Evolutionary conservation across 768 basidiomycete genomes (phyloP).

Genomic region (Podaxis mareebaensis): DNA sequence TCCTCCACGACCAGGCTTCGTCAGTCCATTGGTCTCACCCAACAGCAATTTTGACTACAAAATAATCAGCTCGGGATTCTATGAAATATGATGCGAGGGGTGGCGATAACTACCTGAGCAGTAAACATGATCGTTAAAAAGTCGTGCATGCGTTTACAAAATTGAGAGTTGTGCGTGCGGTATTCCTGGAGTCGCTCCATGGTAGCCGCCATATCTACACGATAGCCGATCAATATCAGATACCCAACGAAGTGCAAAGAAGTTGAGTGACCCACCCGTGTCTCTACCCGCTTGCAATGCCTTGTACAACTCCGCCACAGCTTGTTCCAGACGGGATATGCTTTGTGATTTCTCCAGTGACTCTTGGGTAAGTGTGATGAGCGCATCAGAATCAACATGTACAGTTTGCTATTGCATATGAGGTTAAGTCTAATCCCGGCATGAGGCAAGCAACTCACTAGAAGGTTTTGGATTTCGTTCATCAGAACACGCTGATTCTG

Average conservation of each 20-base stretch:
- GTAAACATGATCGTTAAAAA: conserved; percentile 91
- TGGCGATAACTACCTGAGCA: conserved; percentile 62
- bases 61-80: neutral
- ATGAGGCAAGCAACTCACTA: conserved; percentile 47
- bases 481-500: conserved; percentile 90
- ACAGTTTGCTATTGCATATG: conserved; percentile 74
- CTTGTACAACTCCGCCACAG: conserved; percentile 90
- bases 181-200: conserved; percentile 94
- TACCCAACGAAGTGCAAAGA: neutral
- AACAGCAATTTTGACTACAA: conserved; percentile 67
- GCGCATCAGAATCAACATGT: conserved; percentile 79
- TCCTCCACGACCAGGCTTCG: conserved; percentile 37
- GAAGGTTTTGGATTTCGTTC: conserved; percentile 81
- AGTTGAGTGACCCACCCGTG: conserved; percentile 54
- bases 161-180: conserved; percentile 84
- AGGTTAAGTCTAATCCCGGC: neutral
- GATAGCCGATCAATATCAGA: neutral
- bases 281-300: conserved; percentile 89
- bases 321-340: conserved; percentile 77
- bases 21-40: conserved; percentile 61
- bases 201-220: conserved; percentile 90
- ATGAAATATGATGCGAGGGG: too few species aligned
- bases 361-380: conserved; percentile 82
- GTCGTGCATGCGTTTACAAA: conserved; percentile 89
- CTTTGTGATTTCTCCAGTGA: conserved; percentile 80